Evolutionary conservation across 257 asterid species (phyloP), one percentile per base, ranked within the genome.

Genomic region (Solanum pinnatisectum): DNA sequence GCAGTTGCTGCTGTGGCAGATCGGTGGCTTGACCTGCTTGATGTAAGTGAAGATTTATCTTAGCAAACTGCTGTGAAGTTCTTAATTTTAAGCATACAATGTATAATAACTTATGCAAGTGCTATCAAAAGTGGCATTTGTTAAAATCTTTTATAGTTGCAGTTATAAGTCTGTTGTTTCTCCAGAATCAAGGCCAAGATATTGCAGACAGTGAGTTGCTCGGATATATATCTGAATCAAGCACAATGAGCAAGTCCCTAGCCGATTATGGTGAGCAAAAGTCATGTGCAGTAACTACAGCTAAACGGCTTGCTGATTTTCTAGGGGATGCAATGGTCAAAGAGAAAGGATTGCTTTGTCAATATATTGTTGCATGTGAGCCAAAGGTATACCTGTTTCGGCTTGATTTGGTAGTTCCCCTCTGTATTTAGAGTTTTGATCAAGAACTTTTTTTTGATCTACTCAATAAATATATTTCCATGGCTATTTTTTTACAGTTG

Each of bases 21-120:
- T 88, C 94, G 96, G 77, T 97, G 99, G 99, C 99, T 97, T 89
- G 99, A 97, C 91, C 95, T 97, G 92, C 99, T 97, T 86, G 99
- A 97, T 90, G 99, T 97, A 92, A 22, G 99, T 40, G 73, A 44
- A n/a, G 23, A 42, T 23, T 86, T 49, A 18, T 49, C 42, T 32
- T 5, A 44, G 84, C 37, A 44, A 79, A 79, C 84, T 44, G 25
- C n/a, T 79, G 25, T 27, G 65, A 78, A 4, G 67, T 79, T 79
- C 67, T 79, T 79, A 77, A 42, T 44, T 44, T 79, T 46, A 44
- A 79, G 15, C 84, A 27, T 79, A 27, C 65, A 16, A 44, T 81
- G 70, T 30, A 30, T 81, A 81, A 46, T 32, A 81, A 81, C 42
- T 81, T 81, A 18, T 81, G 85, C 70, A 46, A 81, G 35, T 5